Evolutionary conservation across 352 stramenopile genomes (phyloP).

Genomic region (Pythium vanterpoolii): DNA sequence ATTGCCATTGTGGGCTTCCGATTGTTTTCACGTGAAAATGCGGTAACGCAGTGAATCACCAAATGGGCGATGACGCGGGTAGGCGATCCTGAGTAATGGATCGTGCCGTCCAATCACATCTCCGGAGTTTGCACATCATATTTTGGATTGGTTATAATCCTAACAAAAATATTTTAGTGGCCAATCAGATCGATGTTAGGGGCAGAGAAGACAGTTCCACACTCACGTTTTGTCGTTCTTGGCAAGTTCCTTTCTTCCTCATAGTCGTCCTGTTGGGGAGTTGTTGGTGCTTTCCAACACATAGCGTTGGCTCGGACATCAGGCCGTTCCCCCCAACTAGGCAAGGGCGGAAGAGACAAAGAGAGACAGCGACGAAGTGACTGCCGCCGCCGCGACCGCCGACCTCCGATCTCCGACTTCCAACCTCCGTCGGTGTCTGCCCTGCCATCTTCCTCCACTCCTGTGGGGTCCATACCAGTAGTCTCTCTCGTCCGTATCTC

Average conservation of each 20-base stretch:
- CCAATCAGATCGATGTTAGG: background rate
- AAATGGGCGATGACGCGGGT: background rate
- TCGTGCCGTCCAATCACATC: background rate
- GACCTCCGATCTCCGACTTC: background rate
- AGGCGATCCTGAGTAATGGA: background rate
- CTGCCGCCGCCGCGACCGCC: conserved; percentile 4
- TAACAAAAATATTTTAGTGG: background rate
- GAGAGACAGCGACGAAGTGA: conserved; percentile 12
- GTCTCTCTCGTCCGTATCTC: too few relatives aligned
- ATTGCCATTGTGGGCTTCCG: background rate
- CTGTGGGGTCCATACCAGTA: too few relatives aligned
- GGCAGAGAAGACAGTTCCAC: background rate
- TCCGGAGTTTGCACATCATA: background rate
- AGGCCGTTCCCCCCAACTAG: background rate
- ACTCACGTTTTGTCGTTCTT: background rate
- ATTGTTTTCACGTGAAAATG: background rate
- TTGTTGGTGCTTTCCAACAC: conserved; percentile 2
- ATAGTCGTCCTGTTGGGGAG: background rate
- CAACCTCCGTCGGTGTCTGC: background rate
- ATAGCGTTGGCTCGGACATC: conserved; percentile 7
- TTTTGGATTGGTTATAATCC: background rate
- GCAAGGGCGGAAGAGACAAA: conserved; percentile 12
- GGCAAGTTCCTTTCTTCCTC: background rate
- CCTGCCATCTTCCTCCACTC: background rate
- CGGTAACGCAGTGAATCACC: background rate